Percentiles rank a stretch among this genome's conserved stretches.
These are phyloP conservation scores for Sugiyamaella sp. DNA, from an alignment of 1,139 yeast species.

Conservation along the genomic window DNA sequence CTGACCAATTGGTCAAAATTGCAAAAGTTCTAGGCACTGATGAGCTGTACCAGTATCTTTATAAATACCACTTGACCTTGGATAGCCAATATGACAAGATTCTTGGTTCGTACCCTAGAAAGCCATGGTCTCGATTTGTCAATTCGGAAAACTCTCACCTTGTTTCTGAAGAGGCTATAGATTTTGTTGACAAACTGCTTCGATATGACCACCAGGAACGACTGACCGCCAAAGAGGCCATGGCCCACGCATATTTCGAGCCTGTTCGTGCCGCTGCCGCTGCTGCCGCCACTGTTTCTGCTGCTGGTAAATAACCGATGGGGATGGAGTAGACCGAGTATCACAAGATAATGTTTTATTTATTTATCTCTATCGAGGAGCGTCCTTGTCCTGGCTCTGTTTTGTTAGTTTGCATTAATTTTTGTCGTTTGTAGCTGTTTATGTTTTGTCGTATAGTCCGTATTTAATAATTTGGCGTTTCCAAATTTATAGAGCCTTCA, in stretches of 20 bases:
- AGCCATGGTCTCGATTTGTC: slow-evolving; percentile 86
- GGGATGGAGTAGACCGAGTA: neutral
- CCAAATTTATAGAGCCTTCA: too few relatives aligned
- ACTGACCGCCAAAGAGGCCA: slow-evolving; percentile 91
- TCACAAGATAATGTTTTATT: neutral
- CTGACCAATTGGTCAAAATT: slow-evolving; percentile 93
- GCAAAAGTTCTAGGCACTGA: slow-evolving; percentile 93
- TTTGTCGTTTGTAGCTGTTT: slow-evolving; percentile 10
- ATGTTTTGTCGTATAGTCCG: slow-evolving; percentile 3
- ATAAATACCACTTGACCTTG: slow-evolving; percentile 74
- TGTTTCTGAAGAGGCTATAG: slow-evolving; percentile 72
- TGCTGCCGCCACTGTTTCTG: slow-evolving; percentile 8
- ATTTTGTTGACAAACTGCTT: slow-evolving; percentile 78
- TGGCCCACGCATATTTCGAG: slow-evolving; percentile 77
- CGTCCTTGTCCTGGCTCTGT: neutral
- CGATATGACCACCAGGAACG: slow-evolving; percentile 95
- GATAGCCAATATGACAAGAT: slow-evolving; percentile 83
- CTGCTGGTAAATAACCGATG: neutral
- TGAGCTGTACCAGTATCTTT: slow-evolving; percentile 70
- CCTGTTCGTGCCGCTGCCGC: slow-evolving; percentile 37
- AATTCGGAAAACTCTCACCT: slow-evolving; percentile 73
- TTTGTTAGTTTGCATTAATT: slow-evolving; percentile 3
- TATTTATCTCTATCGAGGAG: neutral
- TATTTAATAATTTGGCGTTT: slow-evolving; percentile 9
- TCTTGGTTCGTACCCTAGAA: slow-evolving; percentile 71